Evolutionary conservation across 768 basidiomycete species (phyloP).

Genomic region (Rhodotorula sphaerocarpa): DNA sequence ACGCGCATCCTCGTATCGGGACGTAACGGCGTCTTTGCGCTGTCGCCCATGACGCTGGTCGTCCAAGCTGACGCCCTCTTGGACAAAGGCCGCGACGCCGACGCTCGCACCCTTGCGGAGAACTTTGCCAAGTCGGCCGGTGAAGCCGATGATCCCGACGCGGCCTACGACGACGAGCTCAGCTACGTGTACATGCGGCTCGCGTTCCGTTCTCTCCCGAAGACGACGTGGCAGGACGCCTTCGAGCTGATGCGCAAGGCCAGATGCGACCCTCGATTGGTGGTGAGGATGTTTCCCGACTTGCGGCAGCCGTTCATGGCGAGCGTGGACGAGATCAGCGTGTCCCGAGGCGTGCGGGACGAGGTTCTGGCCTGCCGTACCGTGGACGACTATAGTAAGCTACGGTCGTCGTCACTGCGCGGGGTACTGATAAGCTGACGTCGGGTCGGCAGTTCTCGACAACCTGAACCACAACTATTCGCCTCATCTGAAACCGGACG

Average conservation of each 20-base stretch:
- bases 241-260: slow-evolving; percentile 18
- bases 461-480: slow-evolving; percentile 38
- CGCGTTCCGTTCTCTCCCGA: slow-evolving; percentile 7
- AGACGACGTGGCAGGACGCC: slow-evolving; percentile 3
- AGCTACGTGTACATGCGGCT: slow-evolving; percentile 26
- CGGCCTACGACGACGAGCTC: slow-evolving; percentile 8
- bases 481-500: slow-evolving; percentile 34
- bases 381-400: slow-evolving; percentile 34
- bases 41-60: slow-evolving; percentile 30
- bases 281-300: slow-evolving; percentile 27
- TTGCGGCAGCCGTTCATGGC: slow-evolving; percentile 7
- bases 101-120: slow-evolving; percentile 22
- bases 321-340: slow-evolving; percentile 4
- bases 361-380: slow-evolving; percentile 4
- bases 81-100: slow-evolving; percentile 22
- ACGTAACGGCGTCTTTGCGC: slow-evolving; percentile 20
- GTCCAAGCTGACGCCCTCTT: slow-evolving; percentile 34
- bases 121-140: neutral
- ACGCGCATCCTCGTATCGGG: slow-evolving; percentile 23
- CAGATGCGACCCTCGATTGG: slow-evolving; percentile 20
- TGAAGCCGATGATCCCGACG: too few species aligned
- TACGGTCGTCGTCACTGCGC: neutral
- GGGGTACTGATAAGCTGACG: neutral
- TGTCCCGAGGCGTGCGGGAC: neutral
- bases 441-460: slow-evolving; percentile 16